Base-by-base conservation (phyloP, 352 stramenopile genomes). In the Phytophthora sp. region DNA sequence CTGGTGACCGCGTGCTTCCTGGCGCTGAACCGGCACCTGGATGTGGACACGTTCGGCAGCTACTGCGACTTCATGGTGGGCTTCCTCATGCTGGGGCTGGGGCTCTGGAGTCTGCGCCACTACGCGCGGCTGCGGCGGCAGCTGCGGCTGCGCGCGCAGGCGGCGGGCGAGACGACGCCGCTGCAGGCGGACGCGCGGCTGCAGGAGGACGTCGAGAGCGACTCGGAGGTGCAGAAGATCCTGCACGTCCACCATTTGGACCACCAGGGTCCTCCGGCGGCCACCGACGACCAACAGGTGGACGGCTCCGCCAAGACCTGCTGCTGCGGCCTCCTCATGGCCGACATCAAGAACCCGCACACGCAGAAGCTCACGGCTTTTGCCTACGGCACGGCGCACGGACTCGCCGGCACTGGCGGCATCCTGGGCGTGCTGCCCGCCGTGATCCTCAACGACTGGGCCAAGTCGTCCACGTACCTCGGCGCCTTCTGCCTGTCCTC, bases 401-500 rank as follows among this genome's bases (percentile, higher is more conserved):
- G 91, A 2, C 60, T 97, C 17, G 88, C 89, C 2, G 81, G 78
- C 31, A 84, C 81, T 5, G 81, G 81, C 3, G 79, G 80, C 27
- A 74, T 89, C 51, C 54, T 97, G 12, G 89, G 89, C 20, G 83
- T 97, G 12, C 74, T 97, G 23, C 91, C 91, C 3, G 89, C 90
- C 0, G 84, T 97, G 21, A 83, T 96, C 60, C 62, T 97, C 31
- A 87, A 94, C 51, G 70, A 96, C 57, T 82, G 69, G 63, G 39
- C 35, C 39, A 79, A 94, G 28, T 92, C 87, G 34, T 77, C 74
- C 21, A 56, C 88, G 20, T 97, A 97, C 64, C 69, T 97, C 8
- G 66, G 63, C 8, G 82, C 84, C 9, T 97, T 97, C 76, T 97
- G 89, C 56, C 13, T 91, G 17, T 87, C 78, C 12, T 92, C 76